Conservation (phyloP, 306 rosid genomes). For the Luffa aegyptiaca region DNA sequence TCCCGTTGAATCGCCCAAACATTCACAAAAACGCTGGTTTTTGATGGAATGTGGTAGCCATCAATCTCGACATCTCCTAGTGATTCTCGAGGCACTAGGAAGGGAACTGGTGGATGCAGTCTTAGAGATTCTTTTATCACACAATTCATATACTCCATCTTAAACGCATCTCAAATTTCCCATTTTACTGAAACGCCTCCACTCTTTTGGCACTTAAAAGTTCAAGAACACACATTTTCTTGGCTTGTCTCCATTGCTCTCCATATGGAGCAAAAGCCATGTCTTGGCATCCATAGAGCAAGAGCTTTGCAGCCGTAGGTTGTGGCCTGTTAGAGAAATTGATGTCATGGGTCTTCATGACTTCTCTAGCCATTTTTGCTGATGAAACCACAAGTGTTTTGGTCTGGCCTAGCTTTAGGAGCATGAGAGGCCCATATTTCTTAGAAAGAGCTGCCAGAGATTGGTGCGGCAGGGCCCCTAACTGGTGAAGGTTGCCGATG, state of each 20-base stretch:
- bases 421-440: neutral
- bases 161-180: too few relatives aligned
- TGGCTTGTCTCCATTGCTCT: slow-evolving; percentile 16
- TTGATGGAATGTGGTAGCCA: slow-evolving; percentile 13
- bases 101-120: slow-evolving; percentile 26
- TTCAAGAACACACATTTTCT: neutral
- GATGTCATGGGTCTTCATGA: slow-evolving; percentile 15
- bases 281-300: slow-evolving; percentile 12
- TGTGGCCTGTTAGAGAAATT: slow-evolving; percentile 2
- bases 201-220: slow-evolving; percentile 7
- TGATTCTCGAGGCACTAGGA: slow-evolving; percentile 26
- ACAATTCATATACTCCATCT: slow-evolving; percentile 30
- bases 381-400: slow-evolving; percentile 18
- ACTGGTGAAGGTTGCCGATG: slow-evolving; percentile 17
- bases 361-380: slow-evolving; percentile 14
- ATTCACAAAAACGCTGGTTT: slow-evolving; percentile 13
- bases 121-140: slow-evolving; percentile 34
- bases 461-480: slow-evolving; percentile 10
- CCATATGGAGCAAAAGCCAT: neutral
- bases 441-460: slow-evolving; percentile 2
- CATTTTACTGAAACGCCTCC: neutral
- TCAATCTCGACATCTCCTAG: neutral
- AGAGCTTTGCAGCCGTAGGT: neutral
- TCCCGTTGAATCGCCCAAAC: slow-evolving; percentile 32
- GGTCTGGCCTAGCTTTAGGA: neutral